A percentile compares a stretch with the other conserved stretches of the same genome.
Evolutionary conservation across 1,284 basidiomycete species (phyloP).

Genomic region (Puccinia novopanici): DNA sequence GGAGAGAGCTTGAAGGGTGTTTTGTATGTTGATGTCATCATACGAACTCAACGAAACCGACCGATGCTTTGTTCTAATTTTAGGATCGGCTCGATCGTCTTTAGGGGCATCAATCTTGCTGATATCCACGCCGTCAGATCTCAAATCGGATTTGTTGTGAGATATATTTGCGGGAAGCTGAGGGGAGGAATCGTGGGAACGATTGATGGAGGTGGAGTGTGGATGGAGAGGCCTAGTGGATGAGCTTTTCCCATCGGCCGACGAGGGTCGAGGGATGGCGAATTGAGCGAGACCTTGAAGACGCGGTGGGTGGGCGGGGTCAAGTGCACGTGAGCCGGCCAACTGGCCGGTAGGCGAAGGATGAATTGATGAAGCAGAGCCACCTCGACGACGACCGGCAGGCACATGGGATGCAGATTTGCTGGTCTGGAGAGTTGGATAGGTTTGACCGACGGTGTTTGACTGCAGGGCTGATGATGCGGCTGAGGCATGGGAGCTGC

Average conservation of each 20-base stretch:
- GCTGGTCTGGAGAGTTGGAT: slow-evolving; percentile 17
- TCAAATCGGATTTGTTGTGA: background rate
- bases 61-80: background rate
- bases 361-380: slow-evolving; percentile 22
- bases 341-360: background rate
- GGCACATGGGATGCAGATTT: background rate
- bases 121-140: background rate
- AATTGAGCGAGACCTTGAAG: background rate
- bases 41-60: slow-evolving; percentile 2
- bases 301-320: background rate
- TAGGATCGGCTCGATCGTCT: slow-evolving; percentile 4
- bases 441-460: slow-evolving; percentile 1
- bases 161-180: slow-evolving; percentile 12
- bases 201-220: slow-evolving; percentile 21
- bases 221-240: background rate
- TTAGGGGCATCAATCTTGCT: background rate
- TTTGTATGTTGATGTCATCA: slow-evolving; percentile 12
- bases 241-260: slow-evolving; percentile 15
- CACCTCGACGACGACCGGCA: background rate
- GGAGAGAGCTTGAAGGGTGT: background rate
- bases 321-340: background rate
- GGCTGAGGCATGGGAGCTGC: background rate
- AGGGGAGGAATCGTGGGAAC: slow-evolving; percentile 34
- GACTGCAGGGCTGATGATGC: too few species aligned
- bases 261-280: slow-evolving; percentile 1